Evolutionary conservation across 1,284 basidiomycete genomes (phyloP), one percentile per base, ranked within the genome.

Genomic region (Fomitopsis schrenkii): DNA sequence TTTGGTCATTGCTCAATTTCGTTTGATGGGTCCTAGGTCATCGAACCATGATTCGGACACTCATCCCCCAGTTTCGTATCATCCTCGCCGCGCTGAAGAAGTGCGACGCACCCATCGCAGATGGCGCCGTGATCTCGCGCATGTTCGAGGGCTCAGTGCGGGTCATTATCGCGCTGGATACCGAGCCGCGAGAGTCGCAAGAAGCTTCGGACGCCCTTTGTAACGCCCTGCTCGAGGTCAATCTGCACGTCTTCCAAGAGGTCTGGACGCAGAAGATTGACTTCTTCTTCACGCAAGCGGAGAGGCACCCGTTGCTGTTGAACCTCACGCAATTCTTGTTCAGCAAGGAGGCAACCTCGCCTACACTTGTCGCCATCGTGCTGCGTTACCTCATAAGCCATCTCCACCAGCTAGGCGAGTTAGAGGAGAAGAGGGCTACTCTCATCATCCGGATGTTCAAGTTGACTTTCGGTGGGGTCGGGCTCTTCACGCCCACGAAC

Each of bases 381-480:
- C 85, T 99, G 61, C 86, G 90, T 53, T 95, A 94, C 75, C 84
- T 99, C 55, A 88, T 97, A 60, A 86, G 89, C 35, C 84, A 90
- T 54, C 84, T 99, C 15, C 91, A 90, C 33, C 79, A 90, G 53
- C 84, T 99, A 2, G 97, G 96, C 54, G 90, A 94, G 64, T 87
- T 91, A 70, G 91, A 96, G 68, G 91, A 94, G 68, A 81, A 88
- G 66, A 88, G 87, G 10, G 88, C 91, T 2, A 87, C 91, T 1
- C 86, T 92, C 46, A 92, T 91, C 10, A 88, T 99, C 62, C 86
- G 95, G 57, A 80, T 98, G 62, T 99, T 95, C 86, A 99, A 98
- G 79, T 93, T 98, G 85, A 91, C 95, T 8, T 99, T 99, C 77
- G 84, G 87, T 66, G 94, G 97, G 2, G 94, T 99, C 64, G 89